These are phyloP conservation scores for Mallotus japonicus DNA, from an alignment of 441 rosid genomes.

Conservation along the genomic window DNA sequence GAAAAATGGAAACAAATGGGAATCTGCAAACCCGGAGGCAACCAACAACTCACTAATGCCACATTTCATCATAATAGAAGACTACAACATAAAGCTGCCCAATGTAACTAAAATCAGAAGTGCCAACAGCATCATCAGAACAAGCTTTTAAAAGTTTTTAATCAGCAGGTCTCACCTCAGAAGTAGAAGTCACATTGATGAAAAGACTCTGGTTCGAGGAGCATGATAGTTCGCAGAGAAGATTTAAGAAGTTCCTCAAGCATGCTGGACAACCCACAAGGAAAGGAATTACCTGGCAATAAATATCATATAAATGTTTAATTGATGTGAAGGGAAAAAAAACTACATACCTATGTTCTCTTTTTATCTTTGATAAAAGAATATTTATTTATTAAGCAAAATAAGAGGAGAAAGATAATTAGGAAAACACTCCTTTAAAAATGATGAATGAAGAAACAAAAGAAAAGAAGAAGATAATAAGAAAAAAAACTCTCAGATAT, in stretches of 20 bases:
- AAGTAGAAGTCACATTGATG: constrained; percentile 73
- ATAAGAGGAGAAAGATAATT: background rate
- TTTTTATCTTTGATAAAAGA: background rate
- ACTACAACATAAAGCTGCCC: background rate
- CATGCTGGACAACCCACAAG: constrained; percentile 96
- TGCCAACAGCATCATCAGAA: background rate
- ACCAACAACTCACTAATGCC: background rate
- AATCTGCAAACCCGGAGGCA: background rate
- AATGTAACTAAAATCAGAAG: constrained; percentile 8
- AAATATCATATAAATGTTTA: background rate
- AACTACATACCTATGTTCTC: too few relatives aligned
- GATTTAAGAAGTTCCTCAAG: constrained; percentile 83
- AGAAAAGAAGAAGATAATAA: background rate
- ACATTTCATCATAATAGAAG: background rate
- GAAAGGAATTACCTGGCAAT: constrained; percentile 82
- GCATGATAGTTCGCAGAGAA: constrained; percentile 90
- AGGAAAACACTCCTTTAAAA: background rate
- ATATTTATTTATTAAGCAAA: background rate
- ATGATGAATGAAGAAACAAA: background rate
- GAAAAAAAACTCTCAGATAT: background rate
- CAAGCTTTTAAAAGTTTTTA: constrained; percentile 3
- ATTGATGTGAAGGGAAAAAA: background rate
- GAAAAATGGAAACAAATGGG: background rate
- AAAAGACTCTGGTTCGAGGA: constrained; percentile 90
- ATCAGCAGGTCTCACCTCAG: constrained; percentile 48